These are phyloP conservation scores for Orychophragmus violaceus DNA, from an alignment of 345 rosid species.

Conservation along the genomic window DNA sequence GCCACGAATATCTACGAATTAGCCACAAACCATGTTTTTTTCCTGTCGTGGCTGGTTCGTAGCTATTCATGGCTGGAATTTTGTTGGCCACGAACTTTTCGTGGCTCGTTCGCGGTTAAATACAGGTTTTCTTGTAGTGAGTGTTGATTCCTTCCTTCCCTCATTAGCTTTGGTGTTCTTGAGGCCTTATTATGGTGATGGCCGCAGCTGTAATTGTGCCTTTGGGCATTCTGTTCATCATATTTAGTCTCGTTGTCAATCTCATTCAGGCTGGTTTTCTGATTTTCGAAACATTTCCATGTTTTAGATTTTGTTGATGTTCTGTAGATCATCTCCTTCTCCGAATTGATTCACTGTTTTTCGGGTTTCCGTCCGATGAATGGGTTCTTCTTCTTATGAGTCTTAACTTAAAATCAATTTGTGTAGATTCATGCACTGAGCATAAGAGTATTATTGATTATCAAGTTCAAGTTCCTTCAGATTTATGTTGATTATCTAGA, in stretches of 20 bases:
- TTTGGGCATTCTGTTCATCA: slow-evolving; percentile 66
- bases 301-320: background rate
- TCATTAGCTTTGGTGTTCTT: background rate
- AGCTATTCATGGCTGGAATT: too few species aligned
- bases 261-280: slow-evolving; percentile 85
- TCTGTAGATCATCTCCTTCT: slow-evolving; percentile 8
- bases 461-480: too few species aligned
- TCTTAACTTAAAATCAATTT: background rate
- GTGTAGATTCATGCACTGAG: background rate
- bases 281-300: background rate
- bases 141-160: background rate
- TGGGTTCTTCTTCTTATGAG: too few species aligned
- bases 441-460: background rate
- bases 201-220: slow-evolving; percentile 83
- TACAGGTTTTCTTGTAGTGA: too few species aligned
- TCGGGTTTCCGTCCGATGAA: slow-evolving; percentile 12
- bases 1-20: too few species aligned
- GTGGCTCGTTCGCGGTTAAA: too few species aligned
- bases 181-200: slow-evolving; percentile 50
- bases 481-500: background rate
- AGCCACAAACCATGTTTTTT: too few species aligned
- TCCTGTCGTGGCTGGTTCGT: too few species aligned
- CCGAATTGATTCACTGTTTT: slow-evolving; percentile 13
- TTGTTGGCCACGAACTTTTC: too few species aligned
- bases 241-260: slow-evolving; percentile 85